A percentile compares a stretch with the other conserved stretches of the same genome.
Conservation (phyloP, 371 early-diverging fungal genomes). For the Phascolomyces articulosus region DNA sequence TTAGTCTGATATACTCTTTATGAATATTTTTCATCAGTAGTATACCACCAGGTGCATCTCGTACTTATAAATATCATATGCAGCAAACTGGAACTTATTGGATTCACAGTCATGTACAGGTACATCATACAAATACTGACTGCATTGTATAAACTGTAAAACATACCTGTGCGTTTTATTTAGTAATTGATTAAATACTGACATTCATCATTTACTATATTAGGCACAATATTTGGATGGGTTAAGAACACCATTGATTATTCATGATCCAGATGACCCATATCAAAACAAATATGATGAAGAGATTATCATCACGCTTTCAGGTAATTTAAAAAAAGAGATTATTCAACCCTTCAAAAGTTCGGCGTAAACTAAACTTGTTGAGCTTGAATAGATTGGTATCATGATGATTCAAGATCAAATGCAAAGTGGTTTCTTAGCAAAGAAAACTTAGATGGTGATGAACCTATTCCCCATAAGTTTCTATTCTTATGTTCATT, state of each 20-base stretch:
- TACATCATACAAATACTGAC: not conserved
- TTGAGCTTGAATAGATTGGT: slow-evolving; percentile 75
- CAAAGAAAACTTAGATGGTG: slow-evolving; percentile 54
- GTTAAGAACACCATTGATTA: slow-evolving; percentile 70
- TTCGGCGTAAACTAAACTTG: too few relatives aligned
- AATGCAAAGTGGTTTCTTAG: slow-evolving; percentile 50
- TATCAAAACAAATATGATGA: slow-evolving; percentile 58
- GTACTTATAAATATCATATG: slow-evolving; percentile 65
- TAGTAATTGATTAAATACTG: not conserved
- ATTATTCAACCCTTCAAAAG: too few relatives aligned
- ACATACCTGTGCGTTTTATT: too few relatives aligned
- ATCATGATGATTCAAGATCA: slow-evolving; percentile 47
- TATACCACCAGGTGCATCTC: slow-evolving; percentile 53
- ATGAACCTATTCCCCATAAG: slow-evolving; percentile 39
- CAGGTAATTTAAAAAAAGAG: slow-evolving; percentile 24
- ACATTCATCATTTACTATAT: not conserved
- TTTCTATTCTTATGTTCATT: not conserved
- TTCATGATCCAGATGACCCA: slow-evolving; percentile 57
- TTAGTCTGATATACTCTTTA: not conserved
- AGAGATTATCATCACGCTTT: slow-evolving; percentile 62
- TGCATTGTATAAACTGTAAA: too few relatives aligned
- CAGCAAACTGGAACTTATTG: slow-evolving; percentile 75
- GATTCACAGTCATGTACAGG: slow-evolving; percentile 68
- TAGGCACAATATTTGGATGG: slow-evolving; percentile 80
- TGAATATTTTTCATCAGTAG: slow-evolving; percentile 17